Evolutionary conservation across 306 rosid genomes (phyloP).

Genomic region (Lablab purpureus): DNA sequence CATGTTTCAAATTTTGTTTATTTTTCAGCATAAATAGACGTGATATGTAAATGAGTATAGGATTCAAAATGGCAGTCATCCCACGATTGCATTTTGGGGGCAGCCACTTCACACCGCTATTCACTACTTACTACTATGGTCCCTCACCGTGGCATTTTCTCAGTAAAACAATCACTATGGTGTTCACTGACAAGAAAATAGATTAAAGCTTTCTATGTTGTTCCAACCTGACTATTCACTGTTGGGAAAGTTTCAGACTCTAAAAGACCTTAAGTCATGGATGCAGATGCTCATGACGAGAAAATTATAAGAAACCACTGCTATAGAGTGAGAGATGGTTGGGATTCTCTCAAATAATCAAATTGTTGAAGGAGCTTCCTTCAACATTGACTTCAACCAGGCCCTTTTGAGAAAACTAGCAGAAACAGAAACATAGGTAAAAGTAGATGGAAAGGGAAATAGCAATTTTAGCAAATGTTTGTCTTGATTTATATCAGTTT

Average conservation of each 20-base stretch:
- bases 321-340: not conserved
- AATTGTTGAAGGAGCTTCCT: not conserved
- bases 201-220: not conserved
- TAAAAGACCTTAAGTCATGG: not conserved
- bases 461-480: not conserved
- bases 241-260: not conserved
- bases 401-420: slow-evolving; percentile 14
- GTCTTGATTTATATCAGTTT: no score
- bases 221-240: not conserved
- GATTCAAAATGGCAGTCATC: not conserved
- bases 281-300: not conserved
- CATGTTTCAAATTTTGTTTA: not conserved
- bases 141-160: not conserved
- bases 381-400: slow-evolving; percentile 6
- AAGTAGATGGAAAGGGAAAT: not conserved
- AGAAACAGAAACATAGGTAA: not conserved
- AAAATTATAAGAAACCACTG: not conserved
- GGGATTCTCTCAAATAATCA: not conserved
- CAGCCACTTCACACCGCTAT: not conserved
- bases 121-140: not conserved
- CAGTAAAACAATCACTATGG: not conserved
- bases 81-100: not conserved
- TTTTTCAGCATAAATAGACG: not conserved
- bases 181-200: not conserved
- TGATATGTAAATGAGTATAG: not conserved